Conservation (phyloP, 2,329 filamentous ascomycete species). For the Talaromyces sp. region DNA sequence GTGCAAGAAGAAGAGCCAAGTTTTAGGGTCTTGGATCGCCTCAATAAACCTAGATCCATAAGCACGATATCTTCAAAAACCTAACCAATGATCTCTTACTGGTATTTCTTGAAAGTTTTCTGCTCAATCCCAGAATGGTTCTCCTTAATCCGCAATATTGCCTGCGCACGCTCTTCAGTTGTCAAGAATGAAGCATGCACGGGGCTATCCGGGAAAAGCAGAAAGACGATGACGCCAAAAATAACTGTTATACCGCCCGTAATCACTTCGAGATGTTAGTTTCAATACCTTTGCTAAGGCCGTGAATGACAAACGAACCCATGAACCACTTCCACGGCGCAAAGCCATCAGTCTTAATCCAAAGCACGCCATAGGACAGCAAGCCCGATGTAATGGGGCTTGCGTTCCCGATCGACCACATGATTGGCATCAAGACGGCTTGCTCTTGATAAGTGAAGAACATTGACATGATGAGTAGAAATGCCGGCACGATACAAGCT, state of each 20-base stretch:
- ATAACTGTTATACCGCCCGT: constrained; percentile 20
- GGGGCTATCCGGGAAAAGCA: constrained; percentile 35
- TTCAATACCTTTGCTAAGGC: neutral
- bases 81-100: neutral
- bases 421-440: constrained; percentile 29
- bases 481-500: constrained; percentile 51
- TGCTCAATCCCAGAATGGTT: constrained; percentile 40
- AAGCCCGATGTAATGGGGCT: constrained; percentile 41
- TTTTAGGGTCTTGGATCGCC: constrained; percentile 32
- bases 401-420: constrained; percentile 41
- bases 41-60: constrained; percentile 26
- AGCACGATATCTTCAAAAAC: neutral
- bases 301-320: constrained; percentile 24
- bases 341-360: constrained; percentile 36
- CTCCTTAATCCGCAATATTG: constrained; percentile 34
- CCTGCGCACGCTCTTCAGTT: constrained; percentile 32
- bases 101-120: constrained; percentile 33
- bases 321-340: constrained; percentile 42
- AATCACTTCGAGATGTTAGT: neutral
- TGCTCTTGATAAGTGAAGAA: constrained; percentile 40
- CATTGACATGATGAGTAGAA: constrained; percentile 41
- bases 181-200: constrained; percentile 32
- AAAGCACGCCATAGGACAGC: constrained; percentile 43
- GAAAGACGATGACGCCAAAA: constrained; percentile 28
- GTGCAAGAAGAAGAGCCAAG: constrained; percentile 37